Evolutionary conservation across 2,329 filamentous ascomycete genomes (phyloP).

Genomic region (Sporothrix humicola): DNA sequence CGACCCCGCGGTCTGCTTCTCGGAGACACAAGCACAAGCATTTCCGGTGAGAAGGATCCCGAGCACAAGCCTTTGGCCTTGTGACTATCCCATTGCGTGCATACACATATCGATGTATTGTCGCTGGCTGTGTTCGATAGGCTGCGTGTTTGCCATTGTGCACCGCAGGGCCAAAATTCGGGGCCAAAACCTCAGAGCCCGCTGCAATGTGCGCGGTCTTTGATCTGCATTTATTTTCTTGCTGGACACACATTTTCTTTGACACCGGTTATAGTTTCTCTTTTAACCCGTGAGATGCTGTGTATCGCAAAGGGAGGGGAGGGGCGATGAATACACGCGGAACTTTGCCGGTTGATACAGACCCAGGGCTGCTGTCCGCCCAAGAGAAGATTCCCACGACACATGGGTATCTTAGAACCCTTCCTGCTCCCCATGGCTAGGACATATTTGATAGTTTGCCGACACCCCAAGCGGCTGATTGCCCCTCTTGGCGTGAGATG

Average conservation of each 20-base stretch:
- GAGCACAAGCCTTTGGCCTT: not conserved
- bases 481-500: no score
- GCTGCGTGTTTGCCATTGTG: not conserved
- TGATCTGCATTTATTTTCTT: not conserved
- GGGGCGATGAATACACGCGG: not conserved
- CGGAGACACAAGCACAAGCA: not conserved
- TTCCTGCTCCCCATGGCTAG: not conserved
- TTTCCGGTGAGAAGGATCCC: not conserved
- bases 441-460: no score
- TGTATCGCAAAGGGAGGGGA: no score
- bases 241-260: no score
- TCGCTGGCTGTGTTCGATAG: not conserved
- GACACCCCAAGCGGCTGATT: not conserved
- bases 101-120: not conserved
- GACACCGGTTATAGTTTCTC: conserved; percentile 17
- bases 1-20: not conserved
- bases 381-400: no score
- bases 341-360: not conserved
- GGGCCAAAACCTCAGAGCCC: not conserved
- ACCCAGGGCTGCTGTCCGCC: no score
- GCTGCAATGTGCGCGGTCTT: not conserved
- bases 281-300: not conserved
- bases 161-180: not conserved
- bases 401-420: not conserved
- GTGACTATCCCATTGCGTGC: not conserved